Percentiles rank a stretch among this genome's conserved stretches.
Conservation (phyloP, 768 basidiomycete species). For the Nidularia pulvinata region DNA sequence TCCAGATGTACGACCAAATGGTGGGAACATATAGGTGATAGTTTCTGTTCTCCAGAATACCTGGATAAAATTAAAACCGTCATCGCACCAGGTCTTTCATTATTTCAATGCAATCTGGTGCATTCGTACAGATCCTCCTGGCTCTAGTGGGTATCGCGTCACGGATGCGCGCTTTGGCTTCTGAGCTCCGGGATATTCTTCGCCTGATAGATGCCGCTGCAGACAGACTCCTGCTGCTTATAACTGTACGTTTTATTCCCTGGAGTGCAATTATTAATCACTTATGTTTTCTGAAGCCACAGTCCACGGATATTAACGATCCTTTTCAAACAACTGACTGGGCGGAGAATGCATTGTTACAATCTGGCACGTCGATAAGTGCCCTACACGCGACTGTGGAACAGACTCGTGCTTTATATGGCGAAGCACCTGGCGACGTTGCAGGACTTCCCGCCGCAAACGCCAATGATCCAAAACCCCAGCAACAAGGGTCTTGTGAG, state of each 20-base stretch:
- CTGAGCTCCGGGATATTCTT: slow-evolving; percentile 40
- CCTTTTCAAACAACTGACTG: too few species aligned
- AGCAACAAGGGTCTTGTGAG: too few species aligned
- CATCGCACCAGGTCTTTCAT: slow-evolving; percentile 47
- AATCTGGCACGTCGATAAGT: too few species aligned
- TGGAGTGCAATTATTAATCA: not conserved
- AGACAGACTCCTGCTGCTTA: not conserved
- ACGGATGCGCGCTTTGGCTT: slow-evolving; percentile 45
- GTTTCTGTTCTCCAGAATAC: not conserved
- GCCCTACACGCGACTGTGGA: too few species aligned
- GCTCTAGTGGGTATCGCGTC: slow-evolving; percentile 62
- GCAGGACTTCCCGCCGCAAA: too few species aligned
- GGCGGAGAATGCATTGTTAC: too few species aligned
- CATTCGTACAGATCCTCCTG: slow-evolving; percentile 71
- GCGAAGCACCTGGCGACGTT: too few species aligned
- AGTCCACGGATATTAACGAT: not conserved
- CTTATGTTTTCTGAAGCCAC: not conserved
- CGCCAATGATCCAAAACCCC: too few species aligned
- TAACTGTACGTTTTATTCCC: not conserved
- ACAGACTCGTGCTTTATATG: too few species aligned
- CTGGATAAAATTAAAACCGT: too few species aligned
- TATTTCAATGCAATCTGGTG: slow-evolving; percentile 67
- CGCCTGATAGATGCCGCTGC: slow-evolving; percentile 6
- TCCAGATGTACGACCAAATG: slow-evolving; percentile 45
- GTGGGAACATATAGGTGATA: slow-evolving; percentile 48